phyloP scores from a whole-genome alignment of 129 eudicot species.

The Lonicera japonica region DNA sequence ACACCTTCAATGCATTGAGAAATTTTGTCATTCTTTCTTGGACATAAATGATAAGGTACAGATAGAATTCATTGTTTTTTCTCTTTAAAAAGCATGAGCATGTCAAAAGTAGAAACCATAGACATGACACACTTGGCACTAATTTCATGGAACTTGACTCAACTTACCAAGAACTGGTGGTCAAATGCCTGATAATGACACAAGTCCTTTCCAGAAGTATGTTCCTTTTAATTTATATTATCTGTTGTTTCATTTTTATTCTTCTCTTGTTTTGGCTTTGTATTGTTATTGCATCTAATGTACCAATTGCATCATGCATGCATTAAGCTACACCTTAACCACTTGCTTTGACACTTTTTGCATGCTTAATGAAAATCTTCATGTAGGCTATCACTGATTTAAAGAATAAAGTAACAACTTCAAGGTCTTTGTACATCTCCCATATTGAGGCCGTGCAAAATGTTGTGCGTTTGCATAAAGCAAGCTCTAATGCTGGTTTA shows the following conservation, averaged over 20 bases:
- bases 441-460: slow-evolving; percentile 84
- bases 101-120: not conserved
- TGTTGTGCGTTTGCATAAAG: slow-evolving; percentile 77
- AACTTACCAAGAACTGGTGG: too few relatives aligned
- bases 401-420: slow-evolving; percentile 64
- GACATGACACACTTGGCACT: not conserved
- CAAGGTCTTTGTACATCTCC: slow-evolving; percentile 56
- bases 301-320: not conserved
- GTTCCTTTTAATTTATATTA: too few relatives aligned
- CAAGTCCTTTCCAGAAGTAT: too few relatives aligned
- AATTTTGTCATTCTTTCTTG: slow-evolving; percentile 58
- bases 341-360: not conserved
- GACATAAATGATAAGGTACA: slow-evolving; percentile 62
- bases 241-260: too few relatives aligned
- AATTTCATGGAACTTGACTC: too few relatives aligned
- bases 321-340: not conserved
- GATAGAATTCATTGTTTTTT: not conserved
- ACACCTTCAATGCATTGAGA: slow-evolving; percentile 64
- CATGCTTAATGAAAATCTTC: slow-evolving; percentile 7
- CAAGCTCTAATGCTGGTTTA: slow-evolving; percentile 65
- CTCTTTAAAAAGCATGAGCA: not conserved
- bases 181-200: too few relatives aligned
- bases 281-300: not conserved
- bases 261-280: not conserved
- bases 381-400: slow-evolving; percentile 57